Evolutionary conservation across 106 monocot species (phyloP), one percentile per base, ranked within the genome.

Genomic region (Vanilla planifolia): DNA sequence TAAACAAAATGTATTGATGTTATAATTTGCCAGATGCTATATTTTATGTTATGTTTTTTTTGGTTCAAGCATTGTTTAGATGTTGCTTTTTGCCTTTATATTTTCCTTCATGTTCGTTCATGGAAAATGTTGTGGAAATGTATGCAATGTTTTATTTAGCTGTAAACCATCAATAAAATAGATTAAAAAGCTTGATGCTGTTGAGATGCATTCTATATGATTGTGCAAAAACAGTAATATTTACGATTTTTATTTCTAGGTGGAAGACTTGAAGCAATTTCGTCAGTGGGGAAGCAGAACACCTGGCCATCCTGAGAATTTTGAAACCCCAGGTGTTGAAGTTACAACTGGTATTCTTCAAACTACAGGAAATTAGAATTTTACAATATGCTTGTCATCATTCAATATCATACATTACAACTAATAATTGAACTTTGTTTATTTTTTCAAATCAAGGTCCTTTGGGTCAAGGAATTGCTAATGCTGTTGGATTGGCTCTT

Each of bases 251-350:
- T 14, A 39, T 64, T 20, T 67, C 65, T 63, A 89, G 93, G 82
- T 80, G 52, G 82, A 89, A 61, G 93, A 94, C 64, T 52, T 94
- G 77, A 85, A 76, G 65, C 16, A 43, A 57, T 94, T 94, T 80
- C 70, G 93, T 25, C 93, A 94, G 59, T 94, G 93, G 93, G 83
- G 78, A 75, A 94, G 93, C 69, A 80, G 43, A 63, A 89, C 93
- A 65, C 93, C 93, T 48, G 93, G 93, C 24, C 93, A 94, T 69
- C 93, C 93, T 23, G 93, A 94, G 82, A 94, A 94, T 50, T 94
- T 94, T 37, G 93, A 94, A 61, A 94, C 93, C 0, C 81, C 82
- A 25, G 93, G 93, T 9, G 19, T 89, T 52, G 93, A 94, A 89
- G 93, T 94, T 62, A 94, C 94, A 16, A 95, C 94, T 42, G 94